Evolutionary conservation across 306 rosid genomes (phyloP).

Genomic region (Canavalia ensiformis): DNA sequence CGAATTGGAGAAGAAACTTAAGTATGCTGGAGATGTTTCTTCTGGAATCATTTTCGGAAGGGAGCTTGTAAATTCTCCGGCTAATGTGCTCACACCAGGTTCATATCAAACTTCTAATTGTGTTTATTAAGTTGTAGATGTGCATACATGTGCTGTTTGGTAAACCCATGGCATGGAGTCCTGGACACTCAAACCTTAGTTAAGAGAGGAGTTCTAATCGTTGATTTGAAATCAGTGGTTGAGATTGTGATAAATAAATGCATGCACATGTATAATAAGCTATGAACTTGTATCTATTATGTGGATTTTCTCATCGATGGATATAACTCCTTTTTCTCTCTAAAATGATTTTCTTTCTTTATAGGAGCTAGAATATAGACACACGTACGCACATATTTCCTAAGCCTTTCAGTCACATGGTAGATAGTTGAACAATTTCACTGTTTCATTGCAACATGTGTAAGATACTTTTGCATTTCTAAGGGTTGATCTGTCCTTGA

Average conservation of each 20-base stretch:
- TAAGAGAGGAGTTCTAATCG: not conserved
- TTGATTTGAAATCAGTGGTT: not conserved
- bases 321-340: not conserved
- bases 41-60: slow-evolving; percentile 75
- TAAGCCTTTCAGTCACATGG: slow-evolving; percentile 14
- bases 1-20: slow-evolving; percentile 79
- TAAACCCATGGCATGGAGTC: not conserved
- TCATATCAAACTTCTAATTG: slow-evolving; percentile 36
- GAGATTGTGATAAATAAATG: not conserved
- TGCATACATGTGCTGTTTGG: not conserved
- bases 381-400: not conserved
- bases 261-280: not conserved
- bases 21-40: slow-evolving; percentile 72
- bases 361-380: not conserved
- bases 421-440: slow-evolving; percentile 24
- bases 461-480: slow-evolving; percentile 33
- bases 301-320: not conserved
- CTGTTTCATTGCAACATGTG: slow-evolving; percentile 34
- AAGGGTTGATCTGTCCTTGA: slow-evolving; percentile 40
- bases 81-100: slow-evolving; percentile 96
- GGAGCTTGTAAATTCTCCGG: slow-evolving; percentile 87
- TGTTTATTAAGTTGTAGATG: not conserved
- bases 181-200: not conserved
- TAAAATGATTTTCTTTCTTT: not conserved
- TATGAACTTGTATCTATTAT: not conserved